Evolutionary conservation across 2,329 filamentous ascomycete species (phyloP).

Genomic region (Arachnomyces sp.): DNA sequence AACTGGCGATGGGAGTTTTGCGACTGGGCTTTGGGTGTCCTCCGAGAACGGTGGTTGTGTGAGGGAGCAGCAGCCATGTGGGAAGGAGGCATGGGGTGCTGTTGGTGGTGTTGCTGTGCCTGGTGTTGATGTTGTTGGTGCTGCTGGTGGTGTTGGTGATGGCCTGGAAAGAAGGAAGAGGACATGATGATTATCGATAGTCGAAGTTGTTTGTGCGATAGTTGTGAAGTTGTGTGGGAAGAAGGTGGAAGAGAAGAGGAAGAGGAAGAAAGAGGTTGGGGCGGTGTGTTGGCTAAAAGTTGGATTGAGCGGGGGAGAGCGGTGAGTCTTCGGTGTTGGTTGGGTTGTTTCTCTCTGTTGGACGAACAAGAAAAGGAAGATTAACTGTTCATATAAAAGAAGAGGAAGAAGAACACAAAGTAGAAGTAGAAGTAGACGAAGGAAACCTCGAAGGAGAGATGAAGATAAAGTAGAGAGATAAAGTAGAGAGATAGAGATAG

Average conservation of each 20-base stretch:
- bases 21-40: constrained; percentile 69
- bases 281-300: too few species aligned
- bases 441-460: constrained; percentile 13
- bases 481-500: constrained; percentile 9
- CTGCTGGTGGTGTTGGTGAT: constrained; percentile 43
- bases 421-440: constrained; percentile 13
- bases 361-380: too few species aligned
- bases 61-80: constrained; percentile 28
- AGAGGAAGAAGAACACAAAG: constrained; percentile 18
- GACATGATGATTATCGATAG: constrained; percentile 29
- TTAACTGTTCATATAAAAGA: constrained; percentile 14
- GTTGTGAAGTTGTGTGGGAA: constrained; percentile 1
- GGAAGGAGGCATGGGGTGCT: constrained; percentile 44
- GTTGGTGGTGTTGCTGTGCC: constrained; percentile 28
- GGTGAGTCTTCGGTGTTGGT: too few species aligned
- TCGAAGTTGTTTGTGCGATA: constrained; percentile 3
- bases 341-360: too few species aligned
- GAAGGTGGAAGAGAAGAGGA: constrained; percentile 18
- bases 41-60: constrained; percentile 55
- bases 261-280: constrained; percentile 12
- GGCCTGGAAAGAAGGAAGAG: constrained; percentile 37
- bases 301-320: too few species aligned
- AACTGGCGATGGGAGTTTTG: constrained; percentile 84
- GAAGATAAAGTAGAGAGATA: constrained; percentile 16
- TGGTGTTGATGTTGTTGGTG: constrained; percentile 39